These are phyloP conservation scores for Grifola frondosa DNA, from an alignment of 1,284 basidiomycete genomes.

Conservation along the genomic window DNA sequence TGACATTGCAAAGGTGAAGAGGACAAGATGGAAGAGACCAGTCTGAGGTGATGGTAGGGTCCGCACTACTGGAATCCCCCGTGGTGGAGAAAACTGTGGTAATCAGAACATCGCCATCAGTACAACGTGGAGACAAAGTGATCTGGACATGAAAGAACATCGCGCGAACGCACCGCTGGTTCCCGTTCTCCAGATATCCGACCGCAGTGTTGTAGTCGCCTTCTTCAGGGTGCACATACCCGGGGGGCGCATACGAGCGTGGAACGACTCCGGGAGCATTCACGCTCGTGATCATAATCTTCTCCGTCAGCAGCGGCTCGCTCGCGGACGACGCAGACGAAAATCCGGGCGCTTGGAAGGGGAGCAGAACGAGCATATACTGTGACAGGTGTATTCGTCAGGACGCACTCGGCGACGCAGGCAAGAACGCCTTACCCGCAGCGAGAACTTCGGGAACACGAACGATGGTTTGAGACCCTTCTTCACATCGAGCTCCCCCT, in stretches of 20 bases:
- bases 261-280: constrained; percentile 41
- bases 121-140: too few relatives aligned
- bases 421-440: constrained; percentile 39
- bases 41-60: too few relatives aligned
- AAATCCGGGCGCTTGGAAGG: constrained; percentile 48
- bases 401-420: constrained; percentile 1
- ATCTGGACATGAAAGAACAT: too few relatives aligned
- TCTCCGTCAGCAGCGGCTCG: constrained; percentile 40
- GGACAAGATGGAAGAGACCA: too few relatives aligned
- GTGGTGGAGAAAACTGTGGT: too few relatives aligned
- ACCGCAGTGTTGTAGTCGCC: constrained; percentile 52
- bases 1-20: too few relatives aligned
- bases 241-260: constrained; percentile 54
- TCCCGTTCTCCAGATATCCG: constrained; percentile 56
- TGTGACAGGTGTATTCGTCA: constrained; percentile 22
- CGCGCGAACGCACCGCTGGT: constrained; percentile 49
- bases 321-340: constrained; percentile 24
- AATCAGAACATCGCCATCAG: too few relatives aligned
- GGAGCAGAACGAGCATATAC: constrained; percentile 49
- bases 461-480: constrained; percentile 50
- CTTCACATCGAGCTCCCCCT: constrained; percentile 53
- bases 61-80: too few relatives aligned
- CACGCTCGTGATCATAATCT: constrained; percentile 43
- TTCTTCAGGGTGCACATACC: constrained; percentile 43
- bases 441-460: constrained; percentile 50